Base-by-base conservation (phyloP, 177 flowering plant genomes). In the Telopea speciosissima region DNA sequence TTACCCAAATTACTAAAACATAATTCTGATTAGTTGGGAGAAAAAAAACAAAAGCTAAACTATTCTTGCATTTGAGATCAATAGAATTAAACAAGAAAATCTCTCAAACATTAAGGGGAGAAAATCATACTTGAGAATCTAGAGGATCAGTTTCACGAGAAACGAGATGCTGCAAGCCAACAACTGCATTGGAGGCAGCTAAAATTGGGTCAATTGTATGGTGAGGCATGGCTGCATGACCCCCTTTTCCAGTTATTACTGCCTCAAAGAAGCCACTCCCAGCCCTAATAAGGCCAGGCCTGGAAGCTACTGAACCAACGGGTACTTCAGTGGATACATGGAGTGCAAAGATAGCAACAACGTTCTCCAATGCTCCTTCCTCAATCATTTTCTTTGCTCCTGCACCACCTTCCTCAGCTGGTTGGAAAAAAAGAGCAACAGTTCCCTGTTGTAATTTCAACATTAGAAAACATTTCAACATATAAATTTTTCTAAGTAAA, bases 371-470 rank as follows among this genome's bases (percentile, higher is more conserved):
- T 59, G 68, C 84, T 21, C 83, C 87, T 19, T 76, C 81, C 58
- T 81, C 69, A 13, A 84, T 44, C 83, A 85, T 81, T 58, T 82
- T 80, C 78, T 73, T 76, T 25, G 89, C 89, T 5, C 89, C 88
- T 0, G 74, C 81, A 72, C 71, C 31, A 0, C 87, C 84, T 65
- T 85, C 88, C 73, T 85, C 87, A 16, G 75, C 87, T 2, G 89
- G 85, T 65, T 85, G 87, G 69, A 85, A 85, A n/a, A 85, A 78
- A 23, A 85, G 85, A 76, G 79, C 80, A 75, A 81, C 79, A 2
- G 87, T 85, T 21, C 89, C 89, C 87, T 74, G 68, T 52, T 28
- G n/a, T n/a, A n/a, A n/a, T n/a, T n/a, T n/a, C n/a, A n/a, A n/a
- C n/a, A n/a, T n/a, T n/a, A n/a, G n/a, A n/a, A n/a, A n/a, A n/a